These are phyloP conservation scores for Jasminum sambac DNA, from an alignment of 257 asterid genomes.

Conservation along the genomic window DNA sequence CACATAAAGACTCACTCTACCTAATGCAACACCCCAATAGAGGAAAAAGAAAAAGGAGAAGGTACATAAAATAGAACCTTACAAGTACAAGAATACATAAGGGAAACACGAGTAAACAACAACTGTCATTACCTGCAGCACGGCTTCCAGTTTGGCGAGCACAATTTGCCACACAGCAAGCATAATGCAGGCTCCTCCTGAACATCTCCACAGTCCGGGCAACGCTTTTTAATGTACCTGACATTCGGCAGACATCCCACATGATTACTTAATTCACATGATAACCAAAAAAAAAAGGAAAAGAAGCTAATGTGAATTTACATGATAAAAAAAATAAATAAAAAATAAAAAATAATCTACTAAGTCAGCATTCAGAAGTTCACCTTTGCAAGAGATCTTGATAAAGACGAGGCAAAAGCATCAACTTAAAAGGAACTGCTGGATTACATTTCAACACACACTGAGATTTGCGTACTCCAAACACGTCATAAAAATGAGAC, in stretches of 20 bases:
- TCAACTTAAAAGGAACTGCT: conserved; percentile 79
- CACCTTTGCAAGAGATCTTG: conserved; percentile 97
- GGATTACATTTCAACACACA: conserved; percentile 58
- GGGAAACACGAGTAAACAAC: conserved; percentile 1
- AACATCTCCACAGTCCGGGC: conserved; percentile 71
- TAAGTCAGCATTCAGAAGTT: conserved; percentile 17
- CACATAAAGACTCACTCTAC: neutral
- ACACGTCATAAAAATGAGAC: conserved; percentile 50
- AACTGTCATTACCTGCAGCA: conserved; percentile 81
- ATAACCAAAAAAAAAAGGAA: too few species aligned
- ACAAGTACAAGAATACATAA: conserved; percentile 12
- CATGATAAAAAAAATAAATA: too few species aligned
- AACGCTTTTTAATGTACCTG: conserved; percentile 81
- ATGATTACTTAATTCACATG: conserved; percentile 20
- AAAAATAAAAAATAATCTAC: conserved; percentile 4
- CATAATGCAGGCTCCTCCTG: conserved; percentile 88
- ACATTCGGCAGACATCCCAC: conserved; percentile 22
- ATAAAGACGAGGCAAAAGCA: conserved; percentile 76
- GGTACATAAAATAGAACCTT: neutral
- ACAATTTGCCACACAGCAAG: conserved; percentile 86
- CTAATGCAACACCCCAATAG: neutral
- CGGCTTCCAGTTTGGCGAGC: conserved; percentile 83
- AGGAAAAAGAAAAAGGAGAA: neutral
- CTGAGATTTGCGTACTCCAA: conserved; percentile 41
- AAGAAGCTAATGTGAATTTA: too few species aligned